Base-by-base conservation (phyloP, 495 filamentous ascomycete species). In the Neurospora discreta region DNA sequence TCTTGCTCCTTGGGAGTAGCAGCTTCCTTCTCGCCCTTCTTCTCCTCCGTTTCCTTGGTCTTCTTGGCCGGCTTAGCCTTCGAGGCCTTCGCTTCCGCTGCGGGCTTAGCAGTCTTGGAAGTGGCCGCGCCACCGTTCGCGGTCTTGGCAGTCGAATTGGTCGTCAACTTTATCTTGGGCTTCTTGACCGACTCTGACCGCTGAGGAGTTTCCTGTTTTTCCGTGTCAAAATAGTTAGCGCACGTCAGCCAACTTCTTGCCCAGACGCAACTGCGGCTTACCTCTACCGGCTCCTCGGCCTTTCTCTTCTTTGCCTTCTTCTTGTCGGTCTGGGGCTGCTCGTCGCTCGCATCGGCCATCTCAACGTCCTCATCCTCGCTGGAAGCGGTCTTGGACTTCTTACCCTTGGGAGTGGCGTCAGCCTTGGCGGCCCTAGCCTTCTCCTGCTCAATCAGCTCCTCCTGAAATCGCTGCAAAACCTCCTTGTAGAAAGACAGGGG, bases 401-500 rank as follows among this genome's bases (percentile, higher is more conserved):
- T 85, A 75, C 87, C 86, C 81, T 88, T 90, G 68, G 82, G 81
- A 71, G 90, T 89, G 43, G 90, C 88, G 68, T 88, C 88, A 43
- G 86, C 86, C 79, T 90, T 87, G 18, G 86, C 86, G 67, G 87
- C 89, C 79, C 89, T 89, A 46, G 86, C 86, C 68, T 86, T 88
- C 15, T 85, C 82, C 70, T 90, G 83, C 16, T 85, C 86, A 39
- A 89, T 82, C 2, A 82, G 78, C 69, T 91, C 88, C 72, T 91
- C 87, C 69, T 89, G 85, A 74, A 89, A 90, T 74, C 88, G 85
- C 65, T 87, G 84, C 52, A 97, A 84, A 26, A 97, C 82, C 26
- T 84, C 84, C 82, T 97, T 97, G 85, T 91, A 97, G 79, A 91
- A 87, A 3, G 87, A 79, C 0, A 98, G 81, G 71, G 89, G 86